Conservation (phyloP, 2,329 filamentous ascomycete genomes). For the Lecanoromycetidae sp. region DNA sequence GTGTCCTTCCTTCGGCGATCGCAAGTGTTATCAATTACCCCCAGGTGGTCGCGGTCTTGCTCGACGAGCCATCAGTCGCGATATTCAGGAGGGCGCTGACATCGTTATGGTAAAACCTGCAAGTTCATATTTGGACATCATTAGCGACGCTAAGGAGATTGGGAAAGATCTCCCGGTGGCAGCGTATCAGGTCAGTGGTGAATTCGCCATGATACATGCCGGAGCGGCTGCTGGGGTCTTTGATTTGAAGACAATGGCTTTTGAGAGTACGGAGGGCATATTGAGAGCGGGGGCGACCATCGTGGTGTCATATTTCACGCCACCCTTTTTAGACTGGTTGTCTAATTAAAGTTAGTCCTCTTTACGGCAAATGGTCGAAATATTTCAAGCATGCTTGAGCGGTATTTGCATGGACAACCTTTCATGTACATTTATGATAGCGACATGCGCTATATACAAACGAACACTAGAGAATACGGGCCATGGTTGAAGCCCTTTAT, state of each 20-base stretch:
- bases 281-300: conserved; percentile 86
- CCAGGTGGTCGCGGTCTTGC: conserved; percentile 85
- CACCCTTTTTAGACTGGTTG: conserved; percentile 58
- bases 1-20: conserved; percentile 79
- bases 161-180: conserved; percentile 84
- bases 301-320: conserved; percentile 87
- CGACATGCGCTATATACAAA: no score
- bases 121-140: conserved; percentile 91
- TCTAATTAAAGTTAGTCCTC: conserved; percentile 16
- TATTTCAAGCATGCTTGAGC: no score
- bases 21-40: conserved; percentile 92
- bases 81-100: conserved; percentile 88
- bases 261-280: conserved; percentile 89
- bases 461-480: no score
- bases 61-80: conserved; percentile 74
- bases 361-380: no score
- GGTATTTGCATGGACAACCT: no score
- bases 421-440: no score
- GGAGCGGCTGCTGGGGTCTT: conserved; percentile 94
- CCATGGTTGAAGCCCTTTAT: no score
- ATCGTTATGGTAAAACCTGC: conserved; percentile 99
- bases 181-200: conserved; percentile 92
- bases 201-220: conserved; percentile 96
- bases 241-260: conserved; percentile 85
- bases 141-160: conserved; percentile 90